phyloP scores from a whole-genome alignment of 2,329 filamentous ascomycete genomes.

The Dothistroma pini region DNA sequence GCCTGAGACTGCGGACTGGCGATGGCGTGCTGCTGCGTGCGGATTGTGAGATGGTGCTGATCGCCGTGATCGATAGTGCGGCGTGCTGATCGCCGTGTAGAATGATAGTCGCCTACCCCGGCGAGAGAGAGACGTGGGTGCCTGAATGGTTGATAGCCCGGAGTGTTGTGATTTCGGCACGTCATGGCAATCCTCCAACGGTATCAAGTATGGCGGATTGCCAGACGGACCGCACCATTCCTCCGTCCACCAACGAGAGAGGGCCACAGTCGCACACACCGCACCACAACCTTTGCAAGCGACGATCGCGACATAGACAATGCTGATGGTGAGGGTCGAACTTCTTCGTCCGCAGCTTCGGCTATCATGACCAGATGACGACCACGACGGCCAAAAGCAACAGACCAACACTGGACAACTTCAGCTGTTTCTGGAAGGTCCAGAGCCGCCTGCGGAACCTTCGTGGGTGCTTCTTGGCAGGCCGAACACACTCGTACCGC shows the following conservation, averaged over 20 bases:
- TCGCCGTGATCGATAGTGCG: not conserved
- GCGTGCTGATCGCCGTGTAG: not conserved
- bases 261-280: too few relatives aligned
- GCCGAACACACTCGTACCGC: not conserved
- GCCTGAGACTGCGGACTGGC: not conserved
- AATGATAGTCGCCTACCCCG: too few relatives aligned
- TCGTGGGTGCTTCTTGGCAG: not conserved
- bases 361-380: not conserved
- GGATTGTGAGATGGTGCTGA: not conserved
- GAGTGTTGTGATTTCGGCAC: not conserved
- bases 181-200: not conserved
- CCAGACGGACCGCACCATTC: not conserved
- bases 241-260: not conserved
- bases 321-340: not conserved
- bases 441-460: not conserved
- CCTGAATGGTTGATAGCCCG: too few relatives aligned
- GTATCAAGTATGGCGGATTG: not conserved
- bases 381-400: not conserved
- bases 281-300: not conserved
- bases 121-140: too few relatives aligned
- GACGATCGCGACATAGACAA: not conserved
- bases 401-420: not conserved
- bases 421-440: not conserved
- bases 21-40: not conserved
- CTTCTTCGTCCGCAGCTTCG: not conserved